Conservation (phyloP, 805 yeast genomes). For the Metahyphopichia silvanorum region DNA sequence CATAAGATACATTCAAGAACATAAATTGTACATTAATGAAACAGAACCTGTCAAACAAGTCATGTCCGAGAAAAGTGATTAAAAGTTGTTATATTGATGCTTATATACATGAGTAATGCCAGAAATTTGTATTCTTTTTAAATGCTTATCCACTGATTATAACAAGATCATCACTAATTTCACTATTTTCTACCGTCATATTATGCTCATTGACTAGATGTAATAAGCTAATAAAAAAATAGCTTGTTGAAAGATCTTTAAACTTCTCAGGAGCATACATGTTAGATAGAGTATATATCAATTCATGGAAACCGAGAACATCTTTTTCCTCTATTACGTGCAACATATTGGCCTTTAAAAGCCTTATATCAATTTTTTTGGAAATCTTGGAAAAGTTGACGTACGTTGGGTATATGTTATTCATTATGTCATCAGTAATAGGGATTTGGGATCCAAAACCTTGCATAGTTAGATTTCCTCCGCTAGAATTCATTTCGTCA, state of each 20-base stretch:
- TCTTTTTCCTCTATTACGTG: constrained; percentile 12
- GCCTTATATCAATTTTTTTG: constrained; percentile 73
- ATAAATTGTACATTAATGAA: constrained; percentile 77
- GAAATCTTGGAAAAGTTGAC: constrained; percentile 67
- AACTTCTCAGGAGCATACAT: constrained; percentile 55
- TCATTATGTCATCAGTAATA: neutral
- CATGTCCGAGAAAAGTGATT: constrained; percentile 30
- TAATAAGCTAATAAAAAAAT: constrained; percentile 76
- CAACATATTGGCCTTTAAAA: constrained; percentile 77
- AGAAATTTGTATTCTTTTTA: too few species aligned
- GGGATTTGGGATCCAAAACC: constrained; percentile 1
- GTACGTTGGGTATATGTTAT: constrained; percentile 27
- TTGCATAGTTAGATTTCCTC: constrained; percentile 1
- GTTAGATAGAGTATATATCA: constrained; percentile 47
- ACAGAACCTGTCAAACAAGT: constrained; percentile 92
- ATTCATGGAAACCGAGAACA: constrained; percentile 8
- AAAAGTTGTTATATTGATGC: too few species aligned
- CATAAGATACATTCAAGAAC: constrained; percentile 91
- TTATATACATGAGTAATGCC: too few species aligned
- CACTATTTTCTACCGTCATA: constrained; percentile 50
- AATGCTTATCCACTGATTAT: too few species aligned
- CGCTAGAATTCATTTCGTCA: constrained; percentile 3
- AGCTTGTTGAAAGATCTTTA: constrained; percentile 76
- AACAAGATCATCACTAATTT: constrained; percentile 34
- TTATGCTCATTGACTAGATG: constrained; percentile 90